phyloP scores from a whole-genome alignment of 192 early-diverging fungal genomes.

The Coemansia sp. region DNA sequence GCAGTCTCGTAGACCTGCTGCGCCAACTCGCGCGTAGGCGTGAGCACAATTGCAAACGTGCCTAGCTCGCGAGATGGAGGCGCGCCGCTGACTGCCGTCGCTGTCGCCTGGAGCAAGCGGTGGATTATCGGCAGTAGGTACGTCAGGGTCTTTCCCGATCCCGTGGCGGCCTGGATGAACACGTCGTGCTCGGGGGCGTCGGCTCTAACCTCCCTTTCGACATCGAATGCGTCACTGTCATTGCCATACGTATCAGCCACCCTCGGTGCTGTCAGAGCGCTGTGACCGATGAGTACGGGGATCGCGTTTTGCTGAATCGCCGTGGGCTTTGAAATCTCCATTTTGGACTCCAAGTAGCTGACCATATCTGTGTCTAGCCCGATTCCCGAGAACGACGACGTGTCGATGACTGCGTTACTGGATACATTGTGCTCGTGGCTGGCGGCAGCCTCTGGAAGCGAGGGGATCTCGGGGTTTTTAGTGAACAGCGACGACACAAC shows the following conservation, averaged over 20 bases:
- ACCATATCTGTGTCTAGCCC: slow-evolving; percentile 76
- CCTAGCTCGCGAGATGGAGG: slow-evolving; percentile 73
- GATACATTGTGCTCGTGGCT: slow-evolving; percentile 38
- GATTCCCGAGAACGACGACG: slow-evolving; percentile 70
- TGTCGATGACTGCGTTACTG: slow-evolving; percentile 54
- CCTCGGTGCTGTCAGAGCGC: slow-evolving; percentile 2
- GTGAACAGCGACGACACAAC: slow-evolving; percentile 84
- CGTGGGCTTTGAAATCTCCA: slow-evolving; percentile 81
- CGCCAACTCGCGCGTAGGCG: slow-evolving; percentile 97
- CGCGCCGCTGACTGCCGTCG: slow-evolving; percentile 30
- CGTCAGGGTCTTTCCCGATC: slow-evolving; percentile 96
- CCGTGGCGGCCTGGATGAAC: slow-evolving; percentile 94
- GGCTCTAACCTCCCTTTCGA: slow-evolving; percentile 48
- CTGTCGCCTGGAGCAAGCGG: slow-evolving; percentile 73
- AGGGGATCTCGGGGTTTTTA: slow-evolving; percentile 65
- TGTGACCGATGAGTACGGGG: slow-evolving; percentile 66
- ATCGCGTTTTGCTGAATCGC: slow-evolving; percentile 87
- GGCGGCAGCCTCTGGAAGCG: slow-evolving; percentile 14
- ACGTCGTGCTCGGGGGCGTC: slow-evolving; percentile 66
- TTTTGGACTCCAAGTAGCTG: slow-evolving; percentile 68
- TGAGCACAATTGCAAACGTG: slow-evolving; percentile 88
- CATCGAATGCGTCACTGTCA: slow-evolving; percentile 35
- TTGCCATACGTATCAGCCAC: slow-evolving; percentile 8
- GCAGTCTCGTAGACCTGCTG: slow-evolving; percentile 88
- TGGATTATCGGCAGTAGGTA: slow-evolving; percentile 94